Base-by-base conservation (phyloP, 176 grass and related monocot species). In the Oryza meridionalis region DNA sequence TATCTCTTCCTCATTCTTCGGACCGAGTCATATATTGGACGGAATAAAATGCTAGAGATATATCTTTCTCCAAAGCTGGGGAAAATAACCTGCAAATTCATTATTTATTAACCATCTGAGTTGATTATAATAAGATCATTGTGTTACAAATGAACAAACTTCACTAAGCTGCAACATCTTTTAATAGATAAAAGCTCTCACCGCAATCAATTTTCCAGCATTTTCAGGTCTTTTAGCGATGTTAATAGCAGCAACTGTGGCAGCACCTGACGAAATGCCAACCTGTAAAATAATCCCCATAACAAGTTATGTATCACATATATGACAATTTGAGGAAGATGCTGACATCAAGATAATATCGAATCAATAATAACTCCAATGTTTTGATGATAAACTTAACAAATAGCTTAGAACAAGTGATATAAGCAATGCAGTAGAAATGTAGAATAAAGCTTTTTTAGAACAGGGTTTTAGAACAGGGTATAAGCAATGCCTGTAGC, bases 51-150 rank as follows among this genome's bases (percentile, higher is more conserved):
- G 47, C 84, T 98, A 14, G 89, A 91, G 49, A 98, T 81, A 72
- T 98, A 93, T 82, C 95, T 95, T 77, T 98, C 95, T 70, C 95
- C 95, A 78, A 93, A 95, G 84, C 95, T 98, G 25, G 95, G 95
- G 64, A 98, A 98, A 78, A 98, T 80, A 76, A 98, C 92, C 92
- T 95, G 95, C 17, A 81, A 81, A 88, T 73, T 35, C 63, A 83
- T 70, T 22, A 51, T 27, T 73, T 50, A 11, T 88, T 72, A 92
- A 69, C 15, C 22, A 21, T 53, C 69, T 82, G 31, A 82, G 31
- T 47, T 17, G 50, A 19, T 44, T 22, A 62, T 2, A 38, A 62
- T 2, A 38, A 81, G 44, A 22, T 27, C 7, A 33, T 2, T 29
- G 14, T 49, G 10, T n/a, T 62, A 61, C 4, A 37, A 26, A 83